Conservation (phyloP, 768 basidiomycete genomes). For the Heimioporus sp. region DNA sequence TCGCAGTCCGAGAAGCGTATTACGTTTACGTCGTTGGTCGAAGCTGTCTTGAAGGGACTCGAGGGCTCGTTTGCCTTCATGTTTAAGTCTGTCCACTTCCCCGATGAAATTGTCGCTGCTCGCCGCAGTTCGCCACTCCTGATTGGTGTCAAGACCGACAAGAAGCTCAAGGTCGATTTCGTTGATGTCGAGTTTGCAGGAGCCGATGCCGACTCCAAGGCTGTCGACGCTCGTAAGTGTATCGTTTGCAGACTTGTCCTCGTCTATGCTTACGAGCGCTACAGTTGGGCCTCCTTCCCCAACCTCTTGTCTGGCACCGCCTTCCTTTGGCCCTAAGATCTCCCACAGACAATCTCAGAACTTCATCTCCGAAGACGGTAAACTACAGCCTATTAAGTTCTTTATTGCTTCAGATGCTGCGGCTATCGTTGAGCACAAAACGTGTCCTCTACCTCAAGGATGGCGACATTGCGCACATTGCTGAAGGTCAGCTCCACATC, state of each 20-base stretch:
- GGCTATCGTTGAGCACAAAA: conserved; percentile 97
- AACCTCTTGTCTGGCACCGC: conserved; percentile 63
- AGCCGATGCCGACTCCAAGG: conserved; percentile 55
- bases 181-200: conserved; percentile 96
- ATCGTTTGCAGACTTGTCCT: not conserved
- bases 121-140: conserved; percentile 96
- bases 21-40: conserved; percentile 89
- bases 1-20: conserved; percentile 82
- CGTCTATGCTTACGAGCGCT: conserved; percentile 1
- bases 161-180: conserved; percentile 99
- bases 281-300: conserved; percentile 50
- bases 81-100: conserved; percentile 96
- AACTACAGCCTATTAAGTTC: conserved; percentile 98
- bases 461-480: conserved; percentile 97
- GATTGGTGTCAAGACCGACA: conserved; percentile 99
- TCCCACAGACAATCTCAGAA: conserved; percentile 93
- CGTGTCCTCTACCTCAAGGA: conserved; percentile 98
- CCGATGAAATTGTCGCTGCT: conserved; percentile 92
- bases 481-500: conserved; percentile 97
- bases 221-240: conserved; percentile 41
- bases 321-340: conserved; percentile 65
- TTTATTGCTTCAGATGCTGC: conserved; percentile 98
- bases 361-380: conserved; percentile 97
- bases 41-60: conserved; percentile 94
- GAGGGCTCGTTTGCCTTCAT: conserved; percentile 99